Conservation (phyloP, 2,329 filamentous ascomycete species). For the Cytospora paraplurivora region DNA sequence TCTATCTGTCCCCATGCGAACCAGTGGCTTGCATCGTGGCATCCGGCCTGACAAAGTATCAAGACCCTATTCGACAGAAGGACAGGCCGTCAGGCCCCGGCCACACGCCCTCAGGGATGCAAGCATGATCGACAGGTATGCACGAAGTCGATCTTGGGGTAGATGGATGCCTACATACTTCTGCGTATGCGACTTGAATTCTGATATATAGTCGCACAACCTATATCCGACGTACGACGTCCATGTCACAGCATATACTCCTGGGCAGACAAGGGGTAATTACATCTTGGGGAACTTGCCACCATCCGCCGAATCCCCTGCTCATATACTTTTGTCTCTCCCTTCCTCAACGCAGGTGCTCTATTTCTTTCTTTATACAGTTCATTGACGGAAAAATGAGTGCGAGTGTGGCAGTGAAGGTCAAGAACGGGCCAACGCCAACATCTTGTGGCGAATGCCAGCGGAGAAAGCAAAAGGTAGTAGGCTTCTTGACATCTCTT, state of each 20-base stretch:
- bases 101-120: not conserved
- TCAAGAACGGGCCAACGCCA: not conserved
- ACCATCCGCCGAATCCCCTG: not conserved
- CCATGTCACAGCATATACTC: not conserved
- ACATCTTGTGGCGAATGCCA: slow-evolving; percentile 50
- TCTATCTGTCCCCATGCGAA: not conserved
- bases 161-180: not conserved
- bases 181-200: not conserved
- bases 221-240: not conserved
- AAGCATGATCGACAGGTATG: not conserved
- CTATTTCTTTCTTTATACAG: not conserved
- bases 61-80: not conserved
- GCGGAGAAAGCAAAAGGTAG: slow-evolving; percentile 51
- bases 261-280: not conserved
- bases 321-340: not conserved
- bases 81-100: not conserved
- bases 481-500: not conserved
- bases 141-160: not conserved
- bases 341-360: not conserved
- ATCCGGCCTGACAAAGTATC: not conserved
- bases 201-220: not conserved
- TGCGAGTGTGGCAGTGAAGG: slow-evolving; percentile 2
- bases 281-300: not conserved
- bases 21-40: not conserved
- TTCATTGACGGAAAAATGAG: not conserved